A percentile compares a stretch with the other conserved stretches of the same genome.
Conservation (phyloP, 805 yeast genomes). For the Ogataea corticis region DNA sequence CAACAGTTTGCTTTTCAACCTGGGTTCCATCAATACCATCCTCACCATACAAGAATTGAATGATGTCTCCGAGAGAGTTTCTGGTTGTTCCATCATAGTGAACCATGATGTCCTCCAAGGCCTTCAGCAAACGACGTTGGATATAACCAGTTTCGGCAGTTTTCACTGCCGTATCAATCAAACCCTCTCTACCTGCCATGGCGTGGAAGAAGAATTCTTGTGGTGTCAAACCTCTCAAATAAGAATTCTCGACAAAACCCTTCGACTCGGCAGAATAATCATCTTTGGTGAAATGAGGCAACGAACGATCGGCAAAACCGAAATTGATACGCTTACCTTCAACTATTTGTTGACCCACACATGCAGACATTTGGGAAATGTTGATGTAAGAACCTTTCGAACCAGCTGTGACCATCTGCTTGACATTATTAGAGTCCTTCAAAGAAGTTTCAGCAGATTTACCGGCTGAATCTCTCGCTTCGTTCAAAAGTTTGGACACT, state of each 20-base stretch:
- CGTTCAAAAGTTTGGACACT: conserved; percentile 91
- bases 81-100: conserved; percentile 98
- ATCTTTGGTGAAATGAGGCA: conserved; percentile 98
- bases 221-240: conserved; percentile 95
- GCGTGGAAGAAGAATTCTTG: conserved; percentile 99
- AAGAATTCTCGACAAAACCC: conserved; percentile 97
- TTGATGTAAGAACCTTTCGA: conserved; percentile 99
- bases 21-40: conserved; percentile 99
- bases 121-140: conserved; percentile 96
- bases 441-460: conserved; percentile 96
- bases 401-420: conserved; percentile 99
- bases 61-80: conserved; percentile 93
- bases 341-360: conserved; percentile 99
- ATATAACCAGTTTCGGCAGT: conserved; percentile 99
- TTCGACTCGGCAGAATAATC: conserved; percentile 98
- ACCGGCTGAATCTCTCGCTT: conserved; percentile 99
- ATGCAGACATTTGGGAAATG: conserved; percentile 99
- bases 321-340: conserved; percentile 99
- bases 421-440: conserved; percentile 92
- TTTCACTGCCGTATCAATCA: conserved; percentile 98
- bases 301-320: conserved; percentile 93
- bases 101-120: conserved; percentile 95
- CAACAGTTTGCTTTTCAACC: conserved; percentile 94
- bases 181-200: conserved; percentile 99
- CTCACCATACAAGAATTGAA: conserved; percentile 97